Conservation (phyloP, 2,329 filamentous ascomycete genomes). For the Sporothrix sp. region DNA sequence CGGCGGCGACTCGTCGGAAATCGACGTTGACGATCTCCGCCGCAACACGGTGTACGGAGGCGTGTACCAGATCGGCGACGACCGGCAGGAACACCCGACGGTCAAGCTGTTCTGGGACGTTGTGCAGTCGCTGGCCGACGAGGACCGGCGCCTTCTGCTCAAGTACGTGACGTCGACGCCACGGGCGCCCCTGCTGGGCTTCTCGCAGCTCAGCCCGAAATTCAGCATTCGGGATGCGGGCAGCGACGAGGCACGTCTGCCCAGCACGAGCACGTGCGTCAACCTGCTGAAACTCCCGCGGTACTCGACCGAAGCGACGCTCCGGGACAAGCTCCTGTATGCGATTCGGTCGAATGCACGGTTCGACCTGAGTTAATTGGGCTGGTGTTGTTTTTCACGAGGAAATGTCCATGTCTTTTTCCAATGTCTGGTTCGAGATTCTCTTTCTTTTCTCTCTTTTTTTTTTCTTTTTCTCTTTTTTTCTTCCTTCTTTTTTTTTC, state of each 20-base stretch:
- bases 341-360: constrained; percentile 83
- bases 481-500: not conserved
- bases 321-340: constrained; percentile 78
- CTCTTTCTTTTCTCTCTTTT: not conserved
- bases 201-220: constrained; percentile 69
- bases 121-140: constrained; percentile 64
- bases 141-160: constrained; percentile 72
- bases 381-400: too few relatives aligned
- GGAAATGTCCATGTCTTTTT: too few relatives aligned
- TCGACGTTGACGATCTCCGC: constrained; percentile 79
- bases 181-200: constrained; percentile 79
- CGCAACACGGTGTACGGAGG: constrained; percentile 80
- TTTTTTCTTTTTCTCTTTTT: not conserved
- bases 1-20: constrained; percentile 74
- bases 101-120: constrained; percentile 87
- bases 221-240: constrained; percentile 88
- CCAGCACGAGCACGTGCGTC: constrained; percentile 92
- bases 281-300: constrained; percentile 87
- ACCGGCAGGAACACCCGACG: constrained; percentile 74
- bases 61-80: constrained; percentile 81
- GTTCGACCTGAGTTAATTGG: constrained; percentile 63
- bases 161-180: constrained; percentile 96
- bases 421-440: not conserved
- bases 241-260: constrained; percentile 64
- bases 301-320: constrained; percentile 54